These are phyloP conservation scores for Suillus ampliporus DNA, from an alignment of 768 basidiomycete species.

Conservation along the genomic window DNA sequence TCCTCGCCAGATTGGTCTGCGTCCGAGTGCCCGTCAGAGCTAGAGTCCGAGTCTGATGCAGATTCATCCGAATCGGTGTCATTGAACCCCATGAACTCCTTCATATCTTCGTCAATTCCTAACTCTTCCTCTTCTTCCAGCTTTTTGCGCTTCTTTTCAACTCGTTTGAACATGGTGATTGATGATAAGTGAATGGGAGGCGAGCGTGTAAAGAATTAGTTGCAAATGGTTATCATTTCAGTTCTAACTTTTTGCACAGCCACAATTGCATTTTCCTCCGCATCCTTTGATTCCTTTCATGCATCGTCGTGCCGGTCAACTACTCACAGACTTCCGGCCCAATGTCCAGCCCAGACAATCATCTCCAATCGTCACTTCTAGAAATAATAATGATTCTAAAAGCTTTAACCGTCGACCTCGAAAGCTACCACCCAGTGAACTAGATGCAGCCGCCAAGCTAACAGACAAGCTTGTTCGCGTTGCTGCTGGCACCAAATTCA, in stretches of 20 bases:
- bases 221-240: no score
- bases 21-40: conserved; percentile 33
- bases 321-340: conserved; percentile 24
- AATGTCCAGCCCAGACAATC: conserved; percentile 19
- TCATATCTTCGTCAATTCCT: conserved; percentile 67
- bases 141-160: conserved; percentile 67
- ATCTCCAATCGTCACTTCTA: not conserved
- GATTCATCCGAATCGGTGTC: conserved; percentile 79
- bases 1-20: conserved; percentile 23
- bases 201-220: not conserved
- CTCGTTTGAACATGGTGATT: conserved; percentile 74
- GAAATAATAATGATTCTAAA: not conserved
- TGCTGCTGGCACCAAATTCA: conserved; percentile 31
- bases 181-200: not conserved
- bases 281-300: conserved; percentile 36
- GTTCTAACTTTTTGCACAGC: conserved; percentile 25
- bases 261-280: conserved; percentile 31
- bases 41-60: conserved; percentile 52
- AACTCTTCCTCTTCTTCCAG: conserved; percentile 68
- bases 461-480: conserved; percentile 42
- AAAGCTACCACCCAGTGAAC: not conserved
- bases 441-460: conserved; percentile 18
- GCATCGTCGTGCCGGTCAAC: conserved; percentile 30
- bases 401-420: not conserved
- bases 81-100: conserved; percentile 66